Evolutionary conservation across 2,329 filamentous ascomycete species (phyloP).

Genomic region (Cordyceps pruinosa): DNA sequence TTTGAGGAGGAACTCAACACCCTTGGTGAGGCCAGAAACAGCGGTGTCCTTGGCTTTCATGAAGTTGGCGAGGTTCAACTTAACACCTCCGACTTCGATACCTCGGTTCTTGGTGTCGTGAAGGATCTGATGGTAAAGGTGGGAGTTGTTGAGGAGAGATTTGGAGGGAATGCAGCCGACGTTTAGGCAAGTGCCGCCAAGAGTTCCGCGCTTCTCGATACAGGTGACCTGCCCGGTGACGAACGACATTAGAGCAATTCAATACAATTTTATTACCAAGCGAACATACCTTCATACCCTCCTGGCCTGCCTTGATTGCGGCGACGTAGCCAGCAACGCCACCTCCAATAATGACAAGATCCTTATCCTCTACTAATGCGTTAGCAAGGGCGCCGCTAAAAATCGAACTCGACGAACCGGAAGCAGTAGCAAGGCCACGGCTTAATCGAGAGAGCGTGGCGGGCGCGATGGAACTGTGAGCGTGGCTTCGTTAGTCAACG

Average conservation of each 20-base stretch:
- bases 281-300: constrained; percentile 76
- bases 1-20: constrained; percentile 96
- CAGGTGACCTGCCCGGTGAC: constrained; percentile 65
- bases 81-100: constrained; percentile 95
- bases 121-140: constrained; percentile 93
- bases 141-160: constrained; percentile 98
- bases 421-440: constrained; percentile 51
- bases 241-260: constrained; percentile 10
- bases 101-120: constrained; percentile 96
- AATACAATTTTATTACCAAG: neutral
- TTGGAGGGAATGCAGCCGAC: constrained; percentile 99
- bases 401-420: constrained; percentile 37
- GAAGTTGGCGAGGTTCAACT: constrained; percentile 89
- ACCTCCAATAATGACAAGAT: constrained; percentile 94
- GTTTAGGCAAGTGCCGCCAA: constrained; percentile 96
- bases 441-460: constrained; percentile 44
- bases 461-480: constrained; percentile 39
- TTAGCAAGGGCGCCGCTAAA: constrained; percentile 26
- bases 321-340: constrained; percentile 98
- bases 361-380: constrained; percentile 70
- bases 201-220: constrained; percentile 93
- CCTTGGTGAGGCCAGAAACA: constrained; percentile 84
- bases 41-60: constrained; percentile 98
- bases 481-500: constrained; percentile 17
- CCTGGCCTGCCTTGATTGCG: constrained; percentile 97